Percentiles rank a stretch among this genome's conserved stretches.
phyloP scores from a whole-genome alignment of 176 grass and related monocot species.

The Oryza nivara region DNA sequence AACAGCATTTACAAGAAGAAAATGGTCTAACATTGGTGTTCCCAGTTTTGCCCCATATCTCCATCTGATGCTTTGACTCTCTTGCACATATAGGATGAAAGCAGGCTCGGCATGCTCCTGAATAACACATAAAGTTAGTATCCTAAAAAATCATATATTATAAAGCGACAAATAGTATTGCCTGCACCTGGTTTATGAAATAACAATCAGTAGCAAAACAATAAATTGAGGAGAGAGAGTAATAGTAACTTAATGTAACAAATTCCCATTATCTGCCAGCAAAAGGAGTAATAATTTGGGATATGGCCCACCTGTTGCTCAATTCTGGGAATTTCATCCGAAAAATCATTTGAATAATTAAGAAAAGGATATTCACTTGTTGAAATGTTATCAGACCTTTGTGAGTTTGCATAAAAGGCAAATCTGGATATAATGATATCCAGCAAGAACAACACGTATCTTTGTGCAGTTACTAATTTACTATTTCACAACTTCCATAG shows the following conservation, averaged over 20 bases:
- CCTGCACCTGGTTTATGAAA: slow-evolving; percentile 25
- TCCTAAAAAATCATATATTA: neutral
- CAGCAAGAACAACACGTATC: slow-evolving; percentile 12
- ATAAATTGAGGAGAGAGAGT: neutral
- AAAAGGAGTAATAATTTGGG: neutral
- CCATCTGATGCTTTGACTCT: slow-evolving; percentile 86
- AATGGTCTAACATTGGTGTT: slow-evolving; percentile 73
- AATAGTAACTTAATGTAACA: neutral
- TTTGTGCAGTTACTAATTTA: neutral
- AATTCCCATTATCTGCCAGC: neutral
- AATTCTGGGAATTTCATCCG: neutral
- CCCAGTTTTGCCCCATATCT: slow-evolving; percentile 96
- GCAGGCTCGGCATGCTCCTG: slow-evolving; percentile 90
- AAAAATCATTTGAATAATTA: neutral
- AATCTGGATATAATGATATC: slow-evolving; percentile 3
- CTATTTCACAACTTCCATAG: slow-evolving; percentile 3
- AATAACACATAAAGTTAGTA: slow-evolving; percentile 33
- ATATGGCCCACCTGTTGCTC: neutral
- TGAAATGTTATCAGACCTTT: neutral
- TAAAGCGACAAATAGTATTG: neutral
- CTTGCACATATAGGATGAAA: slow-evolving; percentile 98
- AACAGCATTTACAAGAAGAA: slow-evolving; percentile 37
- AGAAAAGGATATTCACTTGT: neutral
- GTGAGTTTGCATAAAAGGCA: neutral
- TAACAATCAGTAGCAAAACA: neutral